phyloP scores from a whole-genome alignment of 257 asterid species.

The Nicotiana noctiflora region DNA sequence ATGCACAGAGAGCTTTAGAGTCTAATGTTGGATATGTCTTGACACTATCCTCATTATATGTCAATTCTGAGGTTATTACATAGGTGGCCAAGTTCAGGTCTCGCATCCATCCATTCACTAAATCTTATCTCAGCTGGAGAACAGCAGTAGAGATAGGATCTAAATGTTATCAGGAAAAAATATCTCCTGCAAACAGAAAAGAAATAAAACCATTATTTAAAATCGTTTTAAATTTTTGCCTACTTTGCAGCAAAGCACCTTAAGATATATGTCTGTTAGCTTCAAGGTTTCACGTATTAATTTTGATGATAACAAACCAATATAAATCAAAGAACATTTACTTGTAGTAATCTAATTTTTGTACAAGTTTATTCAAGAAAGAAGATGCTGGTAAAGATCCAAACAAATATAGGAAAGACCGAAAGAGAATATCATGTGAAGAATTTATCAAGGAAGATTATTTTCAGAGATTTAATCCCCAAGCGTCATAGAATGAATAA shows the following conservation, averaged over 20 bases:
- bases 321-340: too few species aligned
- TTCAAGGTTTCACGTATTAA: too few species aligned
- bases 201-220: background rate
- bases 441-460: too few species aligned
- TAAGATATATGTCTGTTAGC: background rate
- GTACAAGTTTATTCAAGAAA: too few species aligned
- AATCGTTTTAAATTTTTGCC: background rate
- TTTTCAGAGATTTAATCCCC: too few species aligned
- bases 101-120: slow-evolving; percentile 76
- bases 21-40: background rate
- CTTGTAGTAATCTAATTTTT: too few species aligned
- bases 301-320: too few species aligned
- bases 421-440: too few species aligned
- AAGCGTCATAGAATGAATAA: too few species aligned
- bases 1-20: background rate
- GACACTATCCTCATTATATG: slow-evolving; percentile 20
- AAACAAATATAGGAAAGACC: too few species aligned
- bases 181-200: slow-evolving; percentile 64
- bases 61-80: slow-evolving; percentile 80
- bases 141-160: slow-evolving; percentile 79
- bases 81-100: slow-evolving; percentile 95
- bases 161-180: slow-evolving; percentile 80
- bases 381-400: too few species aligned
- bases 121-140: slow-evolving; percentile 51
- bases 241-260: background rate